Conservation (phyloP, 768 basidiomycete genomes). For the Leccinum broughii region DNA sequence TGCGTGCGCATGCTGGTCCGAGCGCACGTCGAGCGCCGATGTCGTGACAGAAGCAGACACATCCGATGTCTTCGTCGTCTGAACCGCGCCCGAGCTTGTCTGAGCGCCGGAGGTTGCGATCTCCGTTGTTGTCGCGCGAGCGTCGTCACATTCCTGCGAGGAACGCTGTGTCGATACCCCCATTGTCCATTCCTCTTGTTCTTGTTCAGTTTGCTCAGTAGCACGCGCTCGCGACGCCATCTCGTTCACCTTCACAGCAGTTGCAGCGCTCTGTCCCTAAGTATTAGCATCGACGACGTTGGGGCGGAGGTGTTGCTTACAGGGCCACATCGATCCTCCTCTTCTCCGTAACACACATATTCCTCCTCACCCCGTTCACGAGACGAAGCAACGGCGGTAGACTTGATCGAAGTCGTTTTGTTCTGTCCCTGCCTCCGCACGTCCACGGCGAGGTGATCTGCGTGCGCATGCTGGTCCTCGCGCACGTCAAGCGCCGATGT, state of each 20-base stretch:
- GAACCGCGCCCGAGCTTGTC: background rate
- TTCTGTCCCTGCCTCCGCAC: background rate
- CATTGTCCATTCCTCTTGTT: background rate
- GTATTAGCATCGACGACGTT: background rate
- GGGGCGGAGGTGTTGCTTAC: background rate
- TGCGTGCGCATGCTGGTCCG: background rate
- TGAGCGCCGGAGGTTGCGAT: background rate
- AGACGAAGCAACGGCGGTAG: background rate
- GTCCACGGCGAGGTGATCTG: background rate
- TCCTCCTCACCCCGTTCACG: background rate
- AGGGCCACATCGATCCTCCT: background rate
- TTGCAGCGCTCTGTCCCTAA: background rate
- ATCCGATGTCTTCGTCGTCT: background rate
- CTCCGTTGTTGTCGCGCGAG: background rate
- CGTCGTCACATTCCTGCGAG: background rate
- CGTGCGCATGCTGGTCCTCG: background rate
- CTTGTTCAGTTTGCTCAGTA: background rate
- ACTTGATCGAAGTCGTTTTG: background rate
- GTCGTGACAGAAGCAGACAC: background rate
- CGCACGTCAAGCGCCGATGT: background rate
- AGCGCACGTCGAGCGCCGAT: background rate
- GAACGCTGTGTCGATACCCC: no score
- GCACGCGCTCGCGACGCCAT: background rate
- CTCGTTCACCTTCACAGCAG: background rate
- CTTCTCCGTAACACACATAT: background rate